Conservation (phyloP, 2,329 filamentous ascomycete genomes). For the Ilyonectria robusta region DNA sequence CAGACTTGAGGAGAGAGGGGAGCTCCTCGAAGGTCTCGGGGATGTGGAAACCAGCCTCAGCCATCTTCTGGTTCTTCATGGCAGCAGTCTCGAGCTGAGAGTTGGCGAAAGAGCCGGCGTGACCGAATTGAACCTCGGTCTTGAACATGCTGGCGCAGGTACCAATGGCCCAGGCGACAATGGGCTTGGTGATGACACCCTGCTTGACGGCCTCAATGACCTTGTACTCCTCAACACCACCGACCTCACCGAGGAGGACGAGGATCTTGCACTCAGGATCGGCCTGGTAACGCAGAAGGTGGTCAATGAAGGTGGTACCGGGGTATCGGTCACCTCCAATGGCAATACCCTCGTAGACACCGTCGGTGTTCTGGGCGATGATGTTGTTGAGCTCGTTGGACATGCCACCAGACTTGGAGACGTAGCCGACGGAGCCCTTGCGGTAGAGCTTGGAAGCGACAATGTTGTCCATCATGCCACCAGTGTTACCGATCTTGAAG, state of each 20-base stretch:
- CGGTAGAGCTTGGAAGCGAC: slow-evolving; percentile 99
- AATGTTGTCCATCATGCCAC: slow-evolving; percentile 99
- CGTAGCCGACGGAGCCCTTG: slow-evolving; percentile 98
- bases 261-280: slow-evolving; percentile 99
- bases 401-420: slow-evolving; percentile 99
- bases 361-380: slow-evolving; percentile 94
- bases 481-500: slow-evolving; percentile 99
- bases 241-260: slow-evolving; percentile 95
- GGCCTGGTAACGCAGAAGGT: slow-evolving; percentile 95
- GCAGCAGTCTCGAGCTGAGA: slow-evolving; percentile 98
- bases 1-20: slow-evolving; percentile 79
- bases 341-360: slow-evolving; percentile 98
- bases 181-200: slow-evolving; percentile 96
- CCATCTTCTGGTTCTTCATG: slow-evolving; percentile 97
- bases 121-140: slow-evolving; percentile 99
- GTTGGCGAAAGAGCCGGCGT: slow-evolving; percentile 99
- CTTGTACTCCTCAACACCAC: slow-evolving; percentile 99
- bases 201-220: slow-evolving; percentile 98
- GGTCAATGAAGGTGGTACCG: slow-evolving; percentile 99
- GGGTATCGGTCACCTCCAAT: slow-evolving; percentile 99
- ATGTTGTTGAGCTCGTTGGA: slow-evolving; percentile 99
- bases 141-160: slow-evolving; percentile 99
- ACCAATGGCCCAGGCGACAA: slow-evolving; percentile 99
- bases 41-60: slow-evolving; percentile 92
- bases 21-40: slow-evolving; percentile 98